Evolutionary conservation across 768 basidiomycete species (phyloP), one percentile per base, ranked within the genome.

Genomic region (Pleurotus sapidus): DNA sequence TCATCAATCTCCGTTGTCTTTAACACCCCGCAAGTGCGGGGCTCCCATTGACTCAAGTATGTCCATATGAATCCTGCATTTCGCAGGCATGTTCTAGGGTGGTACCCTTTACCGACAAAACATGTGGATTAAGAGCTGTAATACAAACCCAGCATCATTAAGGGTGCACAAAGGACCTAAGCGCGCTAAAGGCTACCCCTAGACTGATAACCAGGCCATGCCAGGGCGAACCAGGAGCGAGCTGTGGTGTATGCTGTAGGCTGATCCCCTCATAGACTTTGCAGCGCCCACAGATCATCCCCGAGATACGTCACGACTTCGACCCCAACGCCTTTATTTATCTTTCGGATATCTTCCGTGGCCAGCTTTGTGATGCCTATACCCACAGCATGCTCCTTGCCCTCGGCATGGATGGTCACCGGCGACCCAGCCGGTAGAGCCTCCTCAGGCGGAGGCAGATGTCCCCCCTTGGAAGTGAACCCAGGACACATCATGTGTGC

Each of bases 401-500:
- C 96, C 72, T 98, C 95, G n/a, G 95, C 93, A 63, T 88, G 81
- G 50, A 99, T 86, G 2, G 91, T 93, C n/a, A 99, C 95, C 5
- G 90, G 78, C 0, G 83, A 75, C n/a, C 84, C 86, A 37, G 84
- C 82, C 20, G 85, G 81, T 38, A 98, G 73, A 3, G 81, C 85
- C 15, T 75, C 76, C 39, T 86, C 85, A 12, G 84, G 72, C 7
- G 91, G 84, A 0, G 96, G 96, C 0, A 98, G 83, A 64, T 83
- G 83, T 6, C 96, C 96, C 5, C 95, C 95, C 34, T 86, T 80
- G 37, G 96, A 98, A 24, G 97, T 96, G 55, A 99, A 76, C 18
- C 97, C 97, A 4, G 97, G 97, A 64, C 90, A 95, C 93, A 96
- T 96, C 91, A 96, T 95, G 74, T 89, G 87, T 23, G 93, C 93